Conservation (phyloP, 2,329 filamentous ascomycete genomes). For the Diaporthe batatas region DNA sequence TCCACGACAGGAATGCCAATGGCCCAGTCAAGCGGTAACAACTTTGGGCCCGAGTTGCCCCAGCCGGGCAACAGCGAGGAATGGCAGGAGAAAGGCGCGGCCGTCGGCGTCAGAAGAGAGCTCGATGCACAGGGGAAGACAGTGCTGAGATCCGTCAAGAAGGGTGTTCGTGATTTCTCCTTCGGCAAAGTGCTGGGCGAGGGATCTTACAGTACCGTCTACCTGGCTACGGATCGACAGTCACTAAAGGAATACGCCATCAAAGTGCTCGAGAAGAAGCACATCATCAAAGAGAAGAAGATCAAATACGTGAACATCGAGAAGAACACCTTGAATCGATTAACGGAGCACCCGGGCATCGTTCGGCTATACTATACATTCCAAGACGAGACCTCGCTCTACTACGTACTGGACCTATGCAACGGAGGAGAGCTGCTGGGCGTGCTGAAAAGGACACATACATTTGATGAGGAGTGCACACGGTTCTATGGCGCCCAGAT, state of each 20-base stretch:
- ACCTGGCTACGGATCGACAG: slow-evolving; percentile 92
- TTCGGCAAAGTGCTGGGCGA: slow-evolving; percentile 94
- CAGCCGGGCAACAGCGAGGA: slow-evolving; percentile 80
- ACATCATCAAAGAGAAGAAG: slow-evolving; percentile 99
- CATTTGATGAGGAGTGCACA: slow-evolving; percentile 95
- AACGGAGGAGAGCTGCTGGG: slow-evolving; percentile 92
- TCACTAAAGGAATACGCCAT: slow-evolving; percentile 97
- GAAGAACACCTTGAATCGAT: slow-evolving; percentile 94
- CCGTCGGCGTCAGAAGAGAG: slow-evolving; percentile 84
- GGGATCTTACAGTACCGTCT: slow-evolving; percentile 97
- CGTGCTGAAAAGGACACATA: slow-evolving; percentile 92
- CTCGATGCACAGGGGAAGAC: slow-evolving; percentile 87
- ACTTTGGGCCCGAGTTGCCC: slow-evolving; percentile 56
- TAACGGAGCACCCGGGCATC: slow-evolving; percentile 96
- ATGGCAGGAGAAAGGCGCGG: slow-evolving; percentile 96
- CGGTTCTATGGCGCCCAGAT: slow-evolving; percentile 97
- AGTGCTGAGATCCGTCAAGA: slow-evolving; percentile 88
- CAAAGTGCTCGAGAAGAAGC: slow-evolving; percentile 97
- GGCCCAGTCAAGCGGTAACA: slow-evolving; percentile 49
- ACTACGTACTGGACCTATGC: slow-evolving; percentile 96
- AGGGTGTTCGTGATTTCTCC: slow-evolving; percentile 95
- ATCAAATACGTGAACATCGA: slow-evolving; percentile 99
- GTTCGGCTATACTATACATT: slow-evolving; percentile 99
- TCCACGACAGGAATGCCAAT: slow-evolving; percentile 60
- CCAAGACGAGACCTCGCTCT: slow-evolving; percentile 94